A percentile compares a stretch with the other conserved stretches of the same genome.
These are phyloP conservation scores for Barbarea vulgaris DNA, from an alignment of 345 rosid species.

Conservation along the genomic window DNA sequence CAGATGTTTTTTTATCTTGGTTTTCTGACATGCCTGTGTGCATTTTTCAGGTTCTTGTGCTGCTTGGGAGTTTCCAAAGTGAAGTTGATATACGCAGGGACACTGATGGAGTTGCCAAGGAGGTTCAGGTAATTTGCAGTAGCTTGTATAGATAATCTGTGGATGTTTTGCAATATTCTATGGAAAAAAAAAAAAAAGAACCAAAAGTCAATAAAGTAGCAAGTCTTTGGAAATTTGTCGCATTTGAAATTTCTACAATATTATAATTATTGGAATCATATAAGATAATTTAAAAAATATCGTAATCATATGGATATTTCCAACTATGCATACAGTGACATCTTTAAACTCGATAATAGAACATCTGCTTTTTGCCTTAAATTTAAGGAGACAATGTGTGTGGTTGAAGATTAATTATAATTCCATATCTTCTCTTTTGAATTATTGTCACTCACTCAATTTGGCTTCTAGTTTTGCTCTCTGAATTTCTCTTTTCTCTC, in stretches of 20 bases:
- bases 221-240: not conserved
- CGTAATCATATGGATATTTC: not conserved
- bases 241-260: not conserved
- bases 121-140: not conserved
- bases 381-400: not conserved
- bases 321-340: not conserved
- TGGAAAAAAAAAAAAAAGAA: not conserved
- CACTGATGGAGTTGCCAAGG: not conserved
- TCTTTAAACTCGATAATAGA: not conserved
- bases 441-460: not conserved
- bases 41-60: not conserved
- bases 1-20: too few relatives aligned
- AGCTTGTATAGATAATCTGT: not conserved
- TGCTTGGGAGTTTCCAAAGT: not conserved
- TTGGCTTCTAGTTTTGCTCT: not conserved
- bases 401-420: not conserved
- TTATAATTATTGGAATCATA: not conserved
- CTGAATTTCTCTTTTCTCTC: not conserved
- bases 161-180: not conserved
- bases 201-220: not conserved
- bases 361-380: not conserved
- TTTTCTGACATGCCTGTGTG: too few relatives aligned
- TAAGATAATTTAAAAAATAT: not conserved
- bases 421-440: not conserved
- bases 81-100: not conserved